Percentiles rank a stretch among this genome's conserved stretches.
Conservation (phyloP, 768 basidiomycete genomes). For the Lentinus brumalis region DNA sequence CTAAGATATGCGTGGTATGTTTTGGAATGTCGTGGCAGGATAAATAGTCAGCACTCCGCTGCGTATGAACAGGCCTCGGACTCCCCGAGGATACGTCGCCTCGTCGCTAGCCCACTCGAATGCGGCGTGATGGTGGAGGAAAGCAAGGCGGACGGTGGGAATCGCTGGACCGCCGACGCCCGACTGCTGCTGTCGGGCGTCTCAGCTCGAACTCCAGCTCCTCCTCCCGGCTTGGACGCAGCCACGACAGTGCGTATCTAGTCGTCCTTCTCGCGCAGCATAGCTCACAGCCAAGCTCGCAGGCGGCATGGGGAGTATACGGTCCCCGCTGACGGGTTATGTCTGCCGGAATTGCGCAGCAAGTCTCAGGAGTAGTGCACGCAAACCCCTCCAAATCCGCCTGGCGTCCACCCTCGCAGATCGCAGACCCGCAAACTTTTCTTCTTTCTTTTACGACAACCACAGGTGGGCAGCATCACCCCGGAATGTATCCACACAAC, state of each 20-base stretch:
- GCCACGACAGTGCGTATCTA: neutral
- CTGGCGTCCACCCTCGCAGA: constrained; percentile 19
- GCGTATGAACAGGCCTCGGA: constrained; percentile 15
- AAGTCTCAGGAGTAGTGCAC: constrained; percentile 6
- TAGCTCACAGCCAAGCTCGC: neutral
- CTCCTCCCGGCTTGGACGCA: neutral
- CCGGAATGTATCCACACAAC: neutral
- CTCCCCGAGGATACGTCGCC: constrained; percentile 9
- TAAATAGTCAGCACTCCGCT: constrained; percentile 15
- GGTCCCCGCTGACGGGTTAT: constrained; percentile 4
- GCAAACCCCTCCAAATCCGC: constrained; percentile 8
- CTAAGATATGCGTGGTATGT: neutral
- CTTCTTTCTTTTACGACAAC: constrained; percentile 70
- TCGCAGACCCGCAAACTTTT: constrained; percentile 33
- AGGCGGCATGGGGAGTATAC: constrained; percentile 2
- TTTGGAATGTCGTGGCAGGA: neutral
- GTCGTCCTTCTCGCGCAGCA: neutral
- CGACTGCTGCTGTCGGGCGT: neutral
- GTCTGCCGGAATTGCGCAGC: constrained; percentile 16
- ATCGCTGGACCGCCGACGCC: neutral
- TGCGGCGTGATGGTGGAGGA: constrained; percentile 9
- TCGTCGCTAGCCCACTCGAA: constrained; percentile 1
- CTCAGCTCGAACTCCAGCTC: neutral
- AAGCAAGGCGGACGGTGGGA: constrained; percentile 11
- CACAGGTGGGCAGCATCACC: constrained; percentile 44